Conservation (phyloP, 257 asterid genomes). For the Solanum neorickii region DNA sequence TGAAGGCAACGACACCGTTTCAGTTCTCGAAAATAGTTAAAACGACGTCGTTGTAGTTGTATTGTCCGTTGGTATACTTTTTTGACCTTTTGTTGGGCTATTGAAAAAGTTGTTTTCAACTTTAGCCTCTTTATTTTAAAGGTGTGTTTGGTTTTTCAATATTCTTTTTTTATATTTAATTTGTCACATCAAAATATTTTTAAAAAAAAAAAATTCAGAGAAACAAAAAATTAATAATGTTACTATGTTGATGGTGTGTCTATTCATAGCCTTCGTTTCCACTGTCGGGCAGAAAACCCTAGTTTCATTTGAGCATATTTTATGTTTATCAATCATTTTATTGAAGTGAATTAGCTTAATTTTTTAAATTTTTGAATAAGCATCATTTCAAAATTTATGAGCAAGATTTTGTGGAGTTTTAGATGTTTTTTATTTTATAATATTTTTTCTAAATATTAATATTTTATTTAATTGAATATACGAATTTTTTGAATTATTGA, state of each 20-base stretch:
- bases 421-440: not conserved
- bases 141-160: not conserved
- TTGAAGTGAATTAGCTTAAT: not conserved
- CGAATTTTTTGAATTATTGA: rapidly evolving
- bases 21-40: not conserved
- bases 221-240: too few relatives aligned
- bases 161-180: too few relatives aligned
- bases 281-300: not conserved
- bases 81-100: not conserved
- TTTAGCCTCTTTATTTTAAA: not conserved
- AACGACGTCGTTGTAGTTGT: not conserved
- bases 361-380: rapidly evolving
- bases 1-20: not conserved
- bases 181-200: too few relatives aligned
- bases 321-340: too few relatives aligned
- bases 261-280: not conserved
- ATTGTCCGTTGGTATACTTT: not conserved
- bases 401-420: not conserved
- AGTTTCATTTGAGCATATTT: not conserved
- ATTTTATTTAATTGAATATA: not conserved
- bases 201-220: too few relatives aligned
- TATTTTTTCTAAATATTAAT: not conserved
- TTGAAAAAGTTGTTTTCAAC: not conserved
- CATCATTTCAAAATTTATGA: not conserved
- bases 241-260: not conserved